These are phyloP conservation scores for Simplicillium aogashimaense DNA, from an alignment of 2,329 filamentous ascomycete species.

Conservation along the genomic window DNA sequence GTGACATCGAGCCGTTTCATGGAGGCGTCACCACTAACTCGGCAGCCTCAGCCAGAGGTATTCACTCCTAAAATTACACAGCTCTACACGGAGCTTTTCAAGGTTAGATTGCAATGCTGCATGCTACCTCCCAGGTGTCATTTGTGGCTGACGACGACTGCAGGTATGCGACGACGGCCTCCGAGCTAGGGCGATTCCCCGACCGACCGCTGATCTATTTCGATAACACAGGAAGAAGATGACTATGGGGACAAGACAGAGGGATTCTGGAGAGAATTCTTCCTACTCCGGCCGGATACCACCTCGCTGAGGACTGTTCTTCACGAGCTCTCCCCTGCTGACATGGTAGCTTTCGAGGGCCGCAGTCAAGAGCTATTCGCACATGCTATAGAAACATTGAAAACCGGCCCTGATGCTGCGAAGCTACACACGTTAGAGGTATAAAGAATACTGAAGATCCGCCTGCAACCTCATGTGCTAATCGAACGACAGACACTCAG, in stretches of 20 bases:
- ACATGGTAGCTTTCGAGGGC: constrained; percentile 67
- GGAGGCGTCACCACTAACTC: constrained; percentile 88
- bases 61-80: constrained; percentile 92
- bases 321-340: constrained; percentile 59
- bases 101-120: constrained; percentile 32
- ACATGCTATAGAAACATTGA: constrained; percentile 60
- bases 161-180: not conserved
- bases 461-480: not conserved
- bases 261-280: constrained; percentile 95
- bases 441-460: constrained; percentile 19
- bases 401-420: constrained; percentile 46
- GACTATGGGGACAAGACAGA: constrained; percentile 59
- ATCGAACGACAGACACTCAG: constrained; percentile 62
- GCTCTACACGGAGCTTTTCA: constrained; percentile 79
- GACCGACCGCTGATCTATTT: constrained; percentile 17
- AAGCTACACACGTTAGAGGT: constrained; percentile 83
- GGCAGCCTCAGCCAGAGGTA: constrained; percentile 78
- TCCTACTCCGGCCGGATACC: constrained; percentile 75
- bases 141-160: not conserved
- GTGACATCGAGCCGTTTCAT: constrained; percentile 30
- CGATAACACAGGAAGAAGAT: constrained; percentile 44
- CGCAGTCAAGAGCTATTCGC: constrained; percentile 72
- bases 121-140: constrained; percentile 4
- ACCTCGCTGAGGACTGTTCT: constrained; percentile 58
- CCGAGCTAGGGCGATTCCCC: constrained; percentile 8